Base-by-base conservation (phyloP, 176 grass and related monocot genomes). In the Cocos nucifera region DNA sequence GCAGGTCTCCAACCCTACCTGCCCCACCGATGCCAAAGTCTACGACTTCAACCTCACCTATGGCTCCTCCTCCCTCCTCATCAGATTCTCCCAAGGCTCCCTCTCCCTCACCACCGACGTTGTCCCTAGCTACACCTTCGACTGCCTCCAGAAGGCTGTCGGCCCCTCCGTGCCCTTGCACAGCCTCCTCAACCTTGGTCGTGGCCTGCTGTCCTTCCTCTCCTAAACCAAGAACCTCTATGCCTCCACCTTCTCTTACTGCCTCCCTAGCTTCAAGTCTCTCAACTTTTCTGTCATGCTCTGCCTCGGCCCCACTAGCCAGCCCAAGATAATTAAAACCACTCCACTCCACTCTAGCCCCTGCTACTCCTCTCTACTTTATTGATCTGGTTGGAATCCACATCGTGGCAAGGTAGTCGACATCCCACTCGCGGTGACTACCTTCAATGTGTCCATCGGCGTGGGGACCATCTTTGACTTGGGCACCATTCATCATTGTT, bases 241-340 rank as follows among this genome's bases (percentile, higher is more conserved):
- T 78, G 25, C 25, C 6, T 87, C 83, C 17, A 78, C 90, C 51
- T 96, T 96, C 85, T 96, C 92, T n/a, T 96, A 96, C 78, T 96
- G 87, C 81, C 75, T 96, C 0, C 91, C 86, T 0, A 96, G 86
- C 78, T 96, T 85, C 75, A 90, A 75, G 69, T 96, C 86, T 3
- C 90, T 80, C 80, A 90, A 90, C 76, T 96, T 90, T 78, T 96
- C 92, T 3, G 92, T 87, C 3, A 88, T 87, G 0, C 83, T 96
- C 66, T 71, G 92, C 5, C 92, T 96, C 44, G 92, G 87, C 32
- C 61, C 80, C 12, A 61, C 24, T 12, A 73, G 92, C 17, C 92
- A 96, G 73, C 92, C 92, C 0, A 29, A 67, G 53, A 50, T 2
- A 16, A 66, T 55, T 14, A 75, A 69, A 52, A 90, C 79, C 83